phyloP scores from a whole-genome alignment of 768 basidiomycete genomes.

The Mycena vitilis region DNA sequence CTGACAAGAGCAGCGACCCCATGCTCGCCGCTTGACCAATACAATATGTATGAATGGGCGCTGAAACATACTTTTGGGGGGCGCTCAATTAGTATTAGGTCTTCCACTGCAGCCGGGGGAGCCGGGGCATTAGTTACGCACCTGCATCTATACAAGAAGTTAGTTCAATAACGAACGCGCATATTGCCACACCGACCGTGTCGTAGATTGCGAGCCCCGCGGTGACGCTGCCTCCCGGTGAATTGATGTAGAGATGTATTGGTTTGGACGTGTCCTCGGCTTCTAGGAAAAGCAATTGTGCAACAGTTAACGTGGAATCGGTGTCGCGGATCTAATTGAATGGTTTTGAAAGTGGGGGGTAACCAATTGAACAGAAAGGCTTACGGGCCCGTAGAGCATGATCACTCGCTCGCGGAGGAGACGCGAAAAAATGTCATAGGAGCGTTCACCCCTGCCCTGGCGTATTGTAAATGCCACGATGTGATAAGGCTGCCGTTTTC shows the following conservation, averaged over 20 bases:
- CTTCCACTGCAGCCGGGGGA: constrained; percentile 30
- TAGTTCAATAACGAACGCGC: constrained; percentile 4
- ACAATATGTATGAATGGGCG: constrained; percentile 97
- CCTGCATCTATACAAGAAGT: constrained; percentile 64
- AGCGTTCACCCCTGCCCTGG: constrained; percentile 87
- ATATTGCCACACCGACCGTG: constrained; percentile 69
- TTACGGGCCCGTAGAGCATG: constrained; percentile 92
- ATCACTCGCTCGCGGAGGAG: constrained; percentile 93
- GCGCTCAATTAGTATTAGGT: constrained; percentile 37
- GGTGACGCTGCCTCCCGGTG: constrained; percentile 95
- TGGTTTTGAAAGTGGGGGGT: constrained; percentile 27
- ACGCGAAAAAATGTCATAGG: constrained; percentile 96
- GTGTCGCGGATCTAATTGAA: constrained; percentile 82
- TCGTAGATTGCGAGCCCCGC: constrained; percentile 98
- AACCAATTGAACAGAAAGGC: constrained; percentile 42
- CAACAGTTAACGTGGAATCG: constrained; percentile 89
- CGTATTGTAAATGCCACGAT: constrained; percentile 10
- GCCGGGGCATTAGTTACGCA: constrained; percentile 39
- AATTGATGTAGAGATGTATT: constrained; percentile 97
- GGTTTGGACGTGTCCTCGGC: constrained; percentile 95
- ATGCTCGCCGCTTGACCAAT: constrained; percentile 96
- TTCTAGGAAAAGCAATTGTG: constrained; percentile 94
- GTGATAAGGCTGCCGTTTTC: background rate
- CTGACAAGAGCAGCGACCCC: constrained; percentile 93
- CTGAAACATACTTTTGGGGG: constrained; percentile 80